Conservation (phyloP, 495 filamentous ascomycete species). For the Daldinia caldariorum region DNA sequence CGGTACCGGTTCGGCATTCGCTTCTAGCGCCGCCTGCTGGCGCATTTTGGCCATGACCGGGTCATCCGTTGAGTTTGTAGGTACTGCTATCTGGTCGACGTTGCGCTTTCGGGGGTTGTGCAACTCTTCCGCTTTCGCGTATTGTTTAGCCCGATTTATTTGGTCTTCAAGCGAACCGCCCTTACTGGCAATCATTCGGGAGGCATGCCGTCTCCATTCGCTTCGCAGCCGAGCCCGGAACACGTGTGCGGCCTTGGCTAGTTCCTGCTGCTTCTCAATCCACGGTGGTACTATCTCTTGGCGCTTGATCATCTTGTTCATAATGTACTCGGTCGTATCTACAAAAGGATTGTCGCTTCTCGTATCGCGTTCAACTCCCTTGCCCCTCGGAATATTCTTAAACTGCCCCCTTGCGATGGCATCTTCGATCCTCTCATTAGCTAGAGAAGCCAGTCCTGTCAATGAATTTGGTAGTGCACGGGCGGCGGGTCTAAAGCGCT, state of each 20-base stretch:
- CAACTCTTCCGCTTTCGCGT: constrained; percentile 76
- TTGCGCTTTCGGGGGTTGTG: constrained; percentile 61
- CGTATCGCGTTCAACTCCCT: constrained; percentile 78
- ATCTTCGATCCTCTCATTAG: constrained; percentile 94
- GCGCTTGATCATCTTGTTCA: constrained; percentile 98
- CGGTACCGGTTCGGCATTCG: constrained; percentile 32
- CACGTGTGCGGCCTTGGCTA: constrained; percentile 70
- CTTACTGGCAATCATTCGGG: constrained; percentile 78
- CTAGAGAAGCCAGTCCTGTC: constrained; percentile 80
- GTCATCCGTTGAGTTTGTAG: constrained; percentile 60
- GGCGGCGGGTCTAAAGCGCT: constrained; percentile 78
- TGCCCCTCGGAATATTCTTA: constrained; percentile 84
- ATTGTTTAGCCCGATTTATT: constrained; percentile 73
- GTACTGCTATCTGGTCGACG: constrained; percentile 58
- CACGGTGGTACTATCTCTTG: constrained; percentile 86
- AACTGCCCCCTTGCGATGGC: constrained; percentile 94
- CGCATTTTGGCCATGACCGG: constrained; percentile 58
- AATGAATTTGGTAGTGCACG: constrained; percentile 81
- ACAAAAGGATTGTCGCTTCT: constrained; percentile 89
- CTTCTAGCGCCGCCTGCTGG: constrained; percentile 42
- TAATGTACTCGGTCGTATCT: constrained; percentile 96
- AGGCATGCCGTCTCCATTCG: constrained; percentile 90
- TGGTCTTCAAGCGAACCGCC: constrained; percentile 83
- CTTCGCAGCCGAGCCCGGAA: constrained; percentile 79
- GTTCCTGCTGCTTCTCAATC: constrained; percentile 98